These are phyloP conservation scores for Ogataea degrootiae DNA, from an alignment of 805 yeast genomes.

Conservation along the genomic window DNA sequence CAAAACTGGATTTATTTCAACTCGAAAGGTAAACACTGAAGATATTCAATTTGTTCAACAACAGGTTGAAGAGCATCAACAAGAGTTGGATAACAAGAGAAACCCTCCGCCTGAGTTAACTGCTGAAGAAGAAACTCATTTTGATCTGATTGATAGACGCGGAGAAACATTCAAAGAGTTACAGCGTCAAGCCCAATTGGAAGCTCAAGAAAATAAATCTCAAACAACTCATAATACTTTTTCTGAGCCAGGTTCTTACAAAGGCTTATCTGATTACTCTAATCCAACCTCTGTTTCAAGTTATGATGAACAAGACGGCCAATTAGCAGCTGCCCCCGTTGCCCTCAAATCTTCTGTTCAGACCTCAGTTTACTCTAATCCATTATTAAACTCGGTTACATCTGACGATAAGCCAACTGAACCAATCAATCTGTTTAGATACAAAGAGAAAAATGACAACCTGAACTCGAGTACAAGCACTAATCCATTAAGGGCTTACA, in stretches of 20 bases:
- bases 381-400: slow-evolving; percentile 13
- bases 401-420: slow-evolving; percentile 16
- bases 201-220: slow-evolving; percentile 12
- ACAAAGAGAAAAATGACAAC: slow-evolving; percentile 10
- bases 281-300: slow-evolving; percentile 29
- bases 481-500: slow-evolving; percentile 54
- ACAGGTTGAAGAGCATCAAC: slow-evolving; percentile 4
- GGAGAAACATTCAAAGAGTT: slow-evolving; percentile 27
- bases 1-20: background rate
- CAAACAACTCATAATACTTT: slow-evolving; percentile 7
- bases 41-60: slow-evolving; percentile 15
- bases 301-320: slow-evolving; percentile 3
- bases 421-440: slow-evolving; percentile 8
- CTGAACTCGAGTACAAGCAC: slow-evolving; percentile 11
- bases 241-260: slow-evolving; percentile 25
- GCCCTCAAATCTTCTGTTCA: slow-evolving; percentile 7
- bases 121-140: slow-evolving; percentile 21
- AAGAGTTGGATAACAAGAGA: slow-evolving; percentile 12
- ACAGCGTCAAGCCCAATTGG: slow-evolving; percentile 24
- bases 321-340: background rate
- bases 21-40: slow-evolving; percentile 9
- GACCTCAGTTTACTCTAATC: slow-evolving; percentile 18
- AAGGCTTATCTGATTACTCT: slow-evolving; percentile 28
- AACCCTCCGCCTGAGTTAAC: slow-evolving; percentile 27
- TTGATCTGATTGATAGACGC: slow-evolving; percentile 25